Base-by-base conservation (phyloP, 176 grass and related monocot genomes). In the Avena eriantha region DNA sequence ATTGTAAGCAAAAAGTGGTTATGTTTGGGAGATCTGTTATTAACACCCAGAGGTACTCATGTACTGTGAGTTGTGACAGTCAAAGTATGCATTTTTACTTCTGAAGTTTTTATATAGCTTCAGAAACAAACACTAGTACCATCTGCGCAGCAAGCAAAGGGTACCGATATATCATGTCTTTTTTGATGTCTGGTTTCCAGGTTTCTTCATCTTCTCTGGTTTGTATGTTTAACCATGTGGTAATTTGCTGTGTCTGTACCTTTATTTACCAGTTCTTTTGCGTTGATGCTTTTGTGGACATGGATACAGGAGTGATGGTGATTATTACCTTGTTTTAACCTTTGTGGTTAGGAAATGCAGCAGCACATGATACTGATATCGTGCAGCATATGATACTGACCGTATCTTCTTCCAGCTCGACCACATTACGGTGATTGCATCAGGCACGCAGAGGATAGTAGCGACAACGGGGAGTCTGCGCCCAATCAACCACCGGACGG, bases 31-130 rank as follows among this genome's bases (percentile, higher is more conserved):
- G 18, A 73, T 47, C 26, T 9, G 69, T 13, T 17, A 69, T 76
- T 58, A 13, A 3, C 51, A 61, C 31, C 41, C 31, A 81, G 18
- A 69, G n/a, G 18, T 69, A 8, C 14, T 19, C 60, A 15, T 73
- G 12, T 23, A 15, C 10, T 1, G 10, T 24, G 70, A 57, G 22
- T 53, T 29, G 35, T 17, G 69, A 5, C 18, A 26, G 65, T 31
- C 41, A 7, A 73, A 48, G 36, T 46, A 72, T 6, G 69, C 19
- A 0, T 36, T 3, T 22, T 3, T 22, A 60, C 29, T 65, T 53
- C 29, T 79, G 65, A 79, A 33, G 21, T 78, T 64, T 31, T 70
- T 10, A n/a, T 41, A 17, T 10, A 26, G 50, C 29, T 77, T 83
- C 22, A n/a, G 45, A 67, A 64, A 63, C 29, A 29, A 29, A 29